Conservation (phyloP, 164 flowering plant genomes). For the Euptelea pleiosperma region DNA sequence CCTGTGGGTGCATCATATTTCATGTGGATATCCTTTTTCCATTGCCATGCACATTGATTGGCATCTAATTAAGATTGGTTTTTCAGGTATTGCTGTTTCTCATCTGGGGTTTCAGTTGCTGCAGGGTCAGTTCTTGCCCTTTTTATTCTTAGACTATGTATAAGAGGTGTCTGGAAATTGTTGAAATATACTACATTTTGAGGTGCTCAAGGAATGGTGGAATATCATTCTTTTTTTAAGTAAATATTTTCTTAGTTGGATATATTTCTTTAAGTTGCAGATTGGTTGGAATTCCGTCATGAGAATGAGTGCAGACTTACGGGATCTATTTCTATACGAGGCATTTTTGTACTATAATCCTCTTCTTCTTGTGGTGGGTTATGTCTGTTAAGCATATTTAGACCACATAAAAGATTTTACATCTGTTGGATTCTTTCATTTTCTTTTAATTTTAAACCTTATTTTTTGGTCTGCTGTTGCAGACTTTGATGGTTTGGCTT, state of each 20-base stretch:
- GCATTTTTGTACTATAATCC: conserved; percentile 96
- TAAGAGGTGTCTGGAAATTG: neutral
- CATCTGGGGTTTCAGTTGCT: conserved; percentile 77
- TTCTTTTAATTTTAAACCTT: conserved; percentile 1
- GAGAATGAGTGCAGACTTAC: conserved; percentile 85
- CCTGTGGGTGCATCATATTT: neutral
- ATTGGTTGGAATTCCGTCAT: conserved; percentile 96
- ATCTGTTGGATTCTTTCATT: neutral
- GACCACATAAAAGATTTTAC: neutral
- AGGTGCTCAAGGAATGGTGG: neutral
- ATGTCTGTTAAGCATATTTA: neutral
- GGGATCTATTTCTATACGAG: conserved; percentile 88
- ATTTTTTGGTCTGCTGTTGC: conserved; percentile 16
- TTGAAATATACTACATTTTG: too few species aligned
- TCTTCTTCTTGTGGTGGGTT: conserved; percentile 91
- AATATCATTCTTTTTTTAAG: neutral
- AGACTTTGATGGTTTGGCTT: conserved; percentile 95
- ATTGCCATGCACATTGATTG: neutral
- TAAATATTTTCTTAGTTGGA: neutral
- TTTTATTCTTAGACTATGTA: neutral
- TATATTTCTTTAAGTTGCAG: conserved; percentile 34
- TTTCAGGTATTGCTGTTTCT: conserved; percentile 74
- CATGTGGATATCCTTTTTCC: neutral
- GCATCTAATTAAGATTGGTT: neutral
- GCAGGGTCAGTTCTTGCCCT: conserved; percentile 65